These are phyloP conservation scores for Pascua sp. DNA, from an alignment of 1,284 basidiomycete genomes.

Conservation along the genomic window DNA sequence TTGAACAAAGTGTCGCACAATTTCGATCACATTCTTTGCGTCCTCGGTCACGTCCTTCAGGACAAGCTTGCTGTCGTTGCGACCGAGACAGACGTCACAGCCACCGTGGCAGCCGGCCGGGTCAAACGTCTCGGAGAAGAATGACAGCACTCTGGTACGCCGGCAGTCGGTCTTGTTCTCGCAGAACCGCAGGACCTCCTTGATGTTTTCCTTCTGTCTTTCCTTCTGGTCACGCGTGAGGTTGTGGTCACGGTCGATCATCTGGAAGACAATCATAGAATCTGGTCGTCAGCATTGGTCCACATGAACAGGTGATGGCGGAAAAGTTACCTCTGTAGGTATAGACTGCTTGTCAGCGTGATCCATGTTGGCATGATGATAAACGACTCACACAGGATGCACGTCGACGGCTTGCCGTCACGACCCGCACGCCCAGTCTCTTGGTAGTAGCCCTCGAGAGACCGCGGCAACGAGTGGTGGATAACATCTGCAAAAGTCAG, in stretches of 20 bases:
- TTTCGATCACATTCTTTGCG: constrained; percentile 33
- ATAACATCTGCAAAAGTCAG: constrained; percentile 62
- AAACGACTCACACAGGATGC: constrained; percentile 56
- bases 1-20: constrained; percentile 30
- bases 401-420: constrained; percentile 64
- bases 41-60: constrained; percentile 41
- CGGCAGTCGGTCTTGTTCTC: constrained; percentile 80
- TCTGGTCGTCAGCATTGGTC: constrained; percentile 34
- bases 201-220: constrained; percentile 58
- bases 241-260: constrained; percentile 57
- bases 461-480: constrained; percentile 66
- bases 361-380: constrained; percentile 10
- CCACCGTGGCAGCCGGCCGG: constrained; percentile 41
- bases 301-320: no score
- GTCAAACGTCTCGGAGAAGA: constrained; percentile 50
- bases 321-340: constrained; percentile 33
- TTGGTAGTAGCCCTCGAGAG: constrained; percentile 73
- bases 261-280: constrained; percentile 53
- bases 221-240: constrained; percentile 56
- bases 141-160: constrained; percentile 69
- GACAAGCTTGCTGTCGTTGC: constrained; percentile 28
- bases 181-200: constrained; percentile 70
- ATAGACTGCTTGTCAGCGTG: constrained; percentile 55
- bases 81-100: constrained; percentile 46
- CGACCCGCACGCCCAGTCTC: constrained; percentile 81